A percentile compares a stretch with the other conserved stretches of the same genome.
Conservation (phyloP, 2,329 filamentous ascomycete genomes). For the Parastagonospora nodorum region DNA sequence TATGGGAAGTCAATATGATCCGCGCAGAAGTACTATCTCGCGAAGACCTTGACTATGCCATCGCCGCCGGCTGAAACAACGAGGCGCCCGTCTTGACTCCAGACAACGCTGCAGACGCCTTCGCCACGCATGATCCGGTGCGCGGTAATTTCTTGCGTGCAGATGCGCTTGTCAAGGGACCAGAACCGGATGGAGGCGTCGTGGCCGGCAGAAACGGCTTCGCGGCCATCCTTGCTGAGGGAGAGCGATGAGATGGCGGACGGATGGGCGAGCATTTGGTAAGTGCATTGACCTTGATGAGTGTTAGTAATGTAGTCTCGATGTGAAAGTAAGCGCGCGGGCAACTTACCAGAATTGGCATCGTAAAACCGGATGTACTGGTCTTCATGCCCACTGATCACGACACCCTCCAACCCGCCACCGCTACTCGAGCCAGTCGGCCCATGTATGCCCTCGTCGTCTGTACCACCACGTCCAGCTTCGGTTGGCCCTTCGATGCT, state of each 20-base stretch:
- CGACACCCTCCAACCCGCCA: constrained; percentile 78
- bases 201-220: constrained; percentile 94
- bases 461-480: constrained; percentile 65
- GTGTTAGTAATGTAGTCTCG: constrained; percentile 2
- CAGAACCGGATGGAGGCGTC: constrained; percentile 96
- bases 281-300: constrained; percentile 91
- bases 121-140: constrained; percentile 95
- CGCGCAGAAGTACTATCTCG: constrained; percentile 31
- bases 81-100: constrained; percentile 94
- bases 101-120: constrained; percentile 90
- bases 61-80: constrained; percentile 95
- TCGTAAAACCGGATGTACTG: constrained; percentile 96
- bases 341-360: constrained; percentile 91
- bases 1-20: constrained; percentile 13
- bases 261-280: constrained; percentile 97
- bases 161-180: constrained; percentile 93
- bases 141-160: constrained; percentile 91
- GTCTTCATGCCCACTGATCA: constrained; percentile 97
- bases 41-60: constrained; percentile 91
- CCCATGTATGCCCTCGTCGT: constrained; percentile 78
- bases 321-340: neutral
- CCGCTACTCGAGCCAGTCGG: constrained; percentile 83
- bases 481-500: constrained; percentile 73
- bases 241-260: constrained; percentile 90
- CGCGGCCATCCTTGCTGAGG: constrained; percentile 88